Conservation (phyloP, 2,329 filamentous ascomycete genomes). For the Chaetothyriales sp. region DNA sequence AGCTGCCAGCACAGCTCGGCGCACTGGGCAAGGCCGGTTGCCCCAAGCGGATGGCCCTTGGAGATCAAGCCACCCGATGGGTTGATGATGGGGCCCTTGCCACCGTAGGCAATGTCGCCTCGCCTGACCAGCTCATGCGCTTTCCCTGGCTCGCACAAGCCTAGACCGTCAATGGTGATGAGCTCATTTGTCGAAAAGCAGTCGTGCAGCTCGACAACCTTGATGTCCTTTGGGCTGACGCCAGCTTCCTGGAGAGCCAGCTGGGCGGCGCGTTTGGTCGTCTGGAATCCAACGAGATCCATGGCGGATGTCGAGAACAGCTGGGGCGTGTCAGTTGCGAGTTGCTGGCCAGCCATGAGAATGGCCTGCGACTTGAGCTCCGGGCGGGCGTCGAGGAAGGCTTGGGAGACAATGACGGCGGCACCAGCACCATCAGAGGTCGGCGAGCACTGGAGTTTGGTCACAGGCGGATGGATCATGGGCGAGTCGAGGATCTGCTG, state of each 20-base stretch:
- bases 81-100: slow-evolving; percentile 57
- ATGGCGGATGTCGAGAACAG: slow-evolving; percentile 69
- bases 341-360: slow-evolving; percentile 69
- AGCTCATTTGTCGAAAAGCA: slow-evolving; percentile 95
- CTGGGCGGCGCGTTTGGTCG: slow-evolving; percentile 57
- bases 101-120: slow-evolving; percentile 85
- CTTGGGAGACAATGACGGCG: slow-evolving; percentile 73
- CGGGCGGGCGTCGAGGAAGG: slow-evolving; percentile 75
- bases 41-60: slow-evolving; percentile 88
- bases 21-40: slow-evolving; percentile 84
- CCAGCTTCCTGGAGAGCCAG: slow-evolving; percentile 62
- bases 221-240: slow-evolving; percentile 49
- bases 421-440: slow-evolving; percentile 87
- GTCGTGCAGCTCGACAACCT: slow-evolving; percentile 86
- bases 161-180: slow-evolving; percentile 73
- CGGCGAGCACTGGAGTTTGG: slow-evolving; percentile 93
- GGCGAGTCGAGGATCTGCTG: slow-evolving; percentile 64
- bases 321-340: slow-evolving; percentile 65
- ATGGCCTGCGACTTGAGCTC: slow-evolving; percentile 69
- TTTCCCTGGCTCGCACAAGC: slow-evolving; percentile 61
- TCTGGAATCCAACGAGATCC: slow-evolving; percentile 77
- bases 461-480: slow-evolving; percentile 73
- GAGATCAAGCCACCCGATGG: slow-evolving; percentile 88
- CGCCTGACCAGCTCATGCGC: slow-evolving; percentile 78
- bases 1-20: slow-evolving; percentile 95